phyloP scores from a whole-genome alignment of 768 basidiomycete species.

The Cyclocybe cylindracea region DNA sequence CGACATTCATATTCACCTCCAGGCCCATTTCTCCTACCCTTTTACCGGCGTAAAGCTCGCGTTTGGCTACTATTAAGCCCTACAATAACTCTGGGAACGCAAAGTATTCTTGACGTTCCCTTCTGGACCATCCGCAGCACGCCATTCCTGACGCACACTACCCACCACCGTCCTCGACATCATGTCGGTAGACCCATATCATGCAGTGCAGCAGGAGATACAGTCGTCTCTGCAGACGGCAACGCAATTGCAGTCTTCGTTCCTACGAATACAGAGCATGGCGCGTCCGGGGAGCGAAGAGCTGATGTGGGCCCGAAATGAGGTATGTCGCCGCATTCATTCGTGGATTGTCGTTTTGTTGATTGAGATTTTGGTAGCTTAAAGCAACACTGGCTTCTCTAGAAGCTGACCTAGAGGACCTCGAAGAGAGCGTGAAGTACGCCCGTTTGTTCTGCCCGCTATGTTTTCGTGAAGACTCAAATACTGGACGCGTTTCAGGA shows the following conservation, averaged over 20 bases:
- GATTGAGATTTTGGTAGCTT: conserved; percentile 43
- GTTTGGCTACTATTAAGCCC: no score
- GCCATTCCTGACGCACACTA: no score
- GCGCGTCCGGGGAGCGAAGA: conserved; percentile 78
- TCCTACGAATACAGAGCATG: conserved; percentile 75
- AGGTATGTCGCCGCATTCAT: conserved; percentile 44
- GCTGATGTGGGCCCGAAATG: conserved; percentile 75
- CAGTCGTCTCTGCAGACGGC: conserved; percentile 74
- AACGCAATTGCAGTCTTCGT: conserved; percentile 71
- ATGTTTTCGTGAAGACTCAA: neutral
- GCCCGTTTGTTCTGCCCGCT: conserved; percentile 15
- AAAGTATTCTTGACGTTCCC: no score
- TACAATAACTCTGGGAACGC: no score
- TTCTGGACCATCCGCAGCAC: no score
- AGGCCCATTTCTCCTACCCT: no score
- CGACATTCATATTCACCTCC: no score
- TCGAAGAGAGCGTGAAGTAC: conserved; percentile 93
- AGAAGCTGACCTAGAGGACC: conserved; percentile 86
- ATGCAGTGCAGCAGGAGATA: conserved; percentile 83
- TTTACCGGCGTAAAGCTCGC: no score
- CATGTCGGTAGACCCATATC: conserved; percentile 77
- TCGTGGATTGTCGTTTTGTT: neutral
- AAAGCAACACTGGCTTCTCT: conserved; percentile 75
- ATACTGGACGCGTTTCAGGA: conserved; percentile 42
- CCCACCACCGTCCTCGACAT: neutral